Base-by-base conservation (phyloP, 73 alveolate species). In the Effrenium voratum region DNA sequence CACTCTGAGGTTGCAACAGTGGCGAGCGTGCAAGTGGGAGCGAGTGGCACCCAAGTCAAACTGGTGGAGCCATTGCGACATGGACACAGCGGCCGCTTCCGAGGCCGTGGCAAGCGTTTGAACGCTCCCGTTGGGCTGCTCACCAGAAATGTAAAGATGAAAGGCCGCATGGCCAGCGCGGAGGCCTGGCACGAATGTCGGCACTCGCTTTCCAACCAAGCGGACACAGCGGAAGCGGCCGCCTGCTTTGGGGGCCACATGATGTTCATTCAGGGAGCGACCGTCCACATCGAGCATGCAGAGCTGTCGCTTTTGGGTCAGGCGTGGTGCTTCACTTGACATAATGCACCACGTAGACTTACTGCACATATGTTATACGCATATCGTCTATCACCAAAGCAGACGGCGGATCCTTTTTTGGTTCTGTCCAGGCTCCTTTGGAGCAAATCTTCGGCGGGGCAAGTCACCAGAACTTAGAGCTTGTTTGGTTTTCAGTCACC, bases 41-140 rank as follows among this genome's bases (percentile, higher is more conserved):
- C 49, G 10, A 4, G 49, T 52, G 45, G 30, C 8, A 1, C 32
- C 46, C 32, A 26, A 19, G 41, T 83, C 40, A 24, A 50, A 5
- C 93, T 83, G n/a, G 55, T 50, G 26, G 16, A 10, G 19, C 43
- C 43, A 26, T 43, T 83, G 50, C 41, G 52, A 0, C n/a, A 50
- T 3, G 28, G 44, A 40, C 93, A 50, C 57, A 52, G 19, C 26
- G 77, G 77, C 12, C 12, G 55, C 50, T 83, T 50, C 43, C 28
- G 50, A 3, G 91, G 91, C 5, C 34, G 44, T 0, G 75, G 50
- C 28, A 22, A 10, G 19, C 93, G 93, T 34, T 52, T 83, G 50
- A 83, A 83, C 45, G 93, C 70, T 30, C 49, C 93, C 6, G 93
- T 52, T 50, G 93, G 76, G 57, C 41, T 83, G 77, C 93, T 83